Percentiles rank a stretch among this genome's conserved stretches.
phyloP scores from a whole-genome alignment of 1,284 basidiomycete species.

The Boletellus sp. region DNA sequence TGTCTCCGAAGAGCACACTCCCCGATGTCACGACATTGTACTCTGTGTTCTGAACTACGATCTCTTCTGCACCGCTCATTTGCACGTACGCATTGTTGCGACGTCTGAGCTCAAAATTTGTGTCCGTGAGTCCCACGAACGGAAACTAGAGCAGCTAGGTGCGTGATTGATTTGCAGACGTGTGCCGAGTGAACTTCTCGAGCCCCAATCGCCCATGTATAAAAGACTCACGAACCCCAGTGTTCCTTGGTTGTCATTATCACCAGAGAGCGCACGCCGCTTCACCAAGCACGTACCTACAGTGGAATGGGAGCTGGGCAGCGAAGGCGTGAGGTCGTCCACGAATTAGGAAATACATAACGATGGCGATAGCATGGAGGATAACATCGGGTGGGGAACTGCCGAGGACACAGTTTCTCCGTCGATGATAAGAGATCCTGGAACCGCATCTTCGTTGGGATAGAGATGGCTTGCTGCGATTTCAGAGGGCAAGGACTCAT shows the following conservation, averaged over 20 bases:
- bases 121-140: conserved; percentile 48
- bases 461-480: conserved; percentile 80
- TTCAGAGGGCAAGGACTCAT: conserved; percentile 77
- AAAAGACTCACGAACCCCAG: conserved; percentile 19
- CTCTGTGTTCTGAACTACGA: conserved; percentile 89
- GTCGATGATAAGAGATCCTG: conserved; percentile 79
- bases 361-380: conserved; percentile 35
- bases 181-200: conserved; percentile 20
- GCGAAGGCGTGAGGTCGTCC: conserved; percentile 33
- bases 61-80: conserved; percentile 81
- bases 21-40: conserved; percentile 79
- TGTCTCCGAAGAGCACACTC: conserved; percentile 63
- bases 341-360: conserved; percentile 28
- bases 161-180: conserved; percentile 23
- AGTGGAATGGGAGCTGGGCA: conserved; percentile 41
- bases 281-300: conserved; percentile 44
- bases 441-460: conserved; percentile 71
- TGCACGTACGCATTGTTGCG: conserved; percentile 82
- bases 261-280: conserved; percentile 46
- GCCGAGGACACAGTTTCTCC: conserved; percentile 53
- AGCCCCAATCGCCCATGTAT: conserved; percentile 24
- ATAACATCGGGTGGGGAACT: conserved; percentile 47
- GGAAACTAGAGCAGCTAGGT: conserved; percentile 38
- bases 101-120: conserved; percentile 71
- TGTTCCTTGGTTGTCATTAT: conserved; percentile 45